These are phyloP conservation scores for Botrytis fabae DNA, from an alignment of 2,329 filamentous ascomycete genomes.

Conservation along the genomic window DNA sequence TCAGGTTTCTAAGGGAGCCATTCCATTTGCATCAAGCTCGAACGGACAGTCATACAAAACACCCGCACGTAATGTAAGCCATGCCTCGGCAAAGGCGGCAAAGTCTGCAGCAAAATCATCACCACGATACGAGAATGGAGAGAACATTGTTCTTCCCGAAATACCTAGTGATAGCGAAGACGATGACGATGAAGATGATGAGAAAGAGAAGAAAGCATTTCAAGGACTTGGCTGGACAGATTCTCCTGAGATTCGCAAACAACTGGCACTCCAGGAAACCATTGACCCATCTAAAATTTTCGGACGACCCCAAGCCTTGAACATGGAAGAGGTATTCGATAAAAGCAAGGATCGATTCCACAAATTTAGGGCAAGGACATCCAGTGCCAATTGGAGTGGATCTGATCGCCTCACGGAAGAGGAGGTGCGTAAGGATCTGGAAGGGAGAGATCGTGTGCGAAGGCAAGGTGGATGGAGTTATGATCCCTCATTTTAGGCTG, in stretches of 20 bases:
- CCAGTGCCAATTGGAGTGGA: constrained; percentile 90
- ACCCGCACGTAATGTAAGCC: constrained; percentile 56
- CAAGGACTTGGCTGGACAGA: constrained; percentile 82
- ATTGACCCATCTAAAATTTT: constrained; percentile 86
- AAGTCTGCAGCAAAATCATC: constrained; percentile 69
- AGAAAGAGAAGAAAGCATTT: constrained; percentile 52
- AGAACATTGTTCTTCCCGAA: constrained; percentile 88
- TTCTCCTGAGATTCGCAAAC: constrained; percentile 74
- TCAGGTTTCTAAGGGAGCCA: constrained; percentile 84
- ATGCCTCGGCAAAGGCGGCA: constrained; percentile 52
- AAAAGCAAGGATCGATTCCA: constrained; percentile 82
- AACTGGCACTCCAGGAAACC: constrained; percentile 78
- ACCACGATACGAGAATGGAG: constrained; percentile 83
- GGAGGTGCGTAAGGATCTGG: constrained; percentile 77
- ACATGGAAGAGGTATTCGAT: constrained; percentile 95
- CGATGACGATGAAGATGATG: constrained; percentile 66
- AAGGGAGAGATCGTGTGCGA: constrained; percentile 75
- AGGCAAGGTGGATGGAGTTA: constrained; percentile 86
- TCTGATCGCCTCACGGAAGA: constrained; percentile 82
- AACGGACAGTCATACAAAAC: constrained; percentile 64
- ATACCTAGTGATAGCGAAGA: constrained; percentile 95
- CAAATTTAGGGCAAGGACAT: constrained; percentile 87
- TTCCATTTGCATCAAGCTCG: constrained; percentile 77
- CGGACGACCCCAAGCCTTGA: constrained; percentile 80
- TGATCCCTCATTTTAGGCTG: constrained; percentile 39